Evolutionary conservation across 73 alveolate genomes (phyloP), one percentile per base, ranked within the genome.

Genomic region (Paramecium pentaurelia): DNA sequence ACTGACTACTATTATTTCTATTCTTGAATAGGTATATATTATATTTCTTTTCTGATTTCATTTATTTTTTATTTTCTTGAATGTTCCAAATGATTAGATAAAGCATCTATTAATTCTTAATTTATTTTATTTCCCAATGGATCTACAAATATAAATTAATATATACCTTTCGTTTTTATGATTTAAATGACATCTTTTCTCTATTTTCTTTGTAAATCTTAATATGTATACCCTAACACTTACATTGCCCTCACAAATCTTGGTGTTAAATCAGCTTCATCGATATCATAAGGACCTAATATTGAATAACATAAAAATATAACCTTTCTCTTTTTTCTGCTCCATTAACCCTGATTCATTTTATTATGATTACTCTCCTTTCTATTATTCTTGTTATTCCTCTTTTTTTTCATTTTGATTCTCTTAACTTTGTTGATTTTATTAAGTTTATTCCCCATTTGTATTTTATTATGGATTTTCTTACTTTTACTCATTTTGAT

Each of bases 171-270:
- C 16, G 47, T 27, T 80, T 80, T 80, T 45, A 80, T 47, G 18
- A 80, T 80, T 9, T 80, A 22, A 14, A 80, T 80, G 10, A 80
- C 58, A 45, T 47, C 71, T 22, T 80, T 80, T 80, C 91, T 80
- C 9, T 40, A 4, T 80, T 47, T 80, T 16, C 5, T 60, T 18
- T 80, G 16, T 22, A 80, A 27, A 45, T 80, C 91, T 27, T 40
- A 22, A 80, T 45, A 80, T 3, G 73, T 36, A 10, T 45, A 45
- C 4, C 91, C 91, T 2, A 45, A 20, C 27, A 49, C 75, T 36
- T 80, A 22, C 91, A 80, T 80, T n/a, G 91, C 75, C 25, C 91
- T 80, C 49, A 80, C 91, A 47, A 80, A 80, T 49, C 91, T 80
- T 45, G 91, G 91, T 1, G 91, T 80, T 36, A 80, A 9, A 36